These are phyloP conservation scores for Solanum gandarillasii DNA, from an alignment of 257 asterid genomes.

Conservation along the genomic window DNA sequence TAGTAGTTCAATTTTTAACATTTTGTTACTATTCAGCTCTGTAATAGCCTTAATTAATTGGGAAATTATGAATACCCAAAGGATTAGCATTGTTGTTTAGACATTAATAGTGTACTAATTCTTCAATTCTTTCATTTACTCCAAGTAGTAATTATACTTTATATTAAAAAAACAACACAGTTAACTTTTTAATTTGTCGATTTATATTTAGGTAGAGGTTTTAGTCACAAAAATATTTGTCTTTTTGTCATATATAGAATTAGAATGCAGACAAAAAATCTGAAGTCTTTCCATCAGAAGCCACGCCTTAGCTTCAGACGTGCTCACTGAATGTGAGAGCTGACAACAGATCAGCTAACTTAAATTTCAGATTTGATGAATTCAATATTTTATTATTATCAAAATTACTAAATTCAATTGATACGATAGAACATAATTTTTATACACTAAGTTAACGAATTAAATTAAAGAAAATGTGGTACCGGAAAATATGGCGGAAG, in stretches of 20 bases:
- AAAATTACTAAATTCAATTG: too few relatives aligned
- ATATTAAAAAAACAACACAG: background rate
- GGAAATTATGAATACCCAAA: background rate
- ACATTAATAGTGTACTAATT: background rate
- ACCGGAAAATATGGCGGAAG: background rate
- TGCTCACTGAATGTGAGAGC: conserved; percentile 1
- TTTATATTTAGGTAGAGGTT: background rate
- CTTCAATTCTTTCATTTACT: background rate
- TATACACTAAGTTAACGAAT: background rate
- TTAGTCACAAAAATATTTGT: background rate
- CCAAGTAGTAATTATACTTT: background rate
- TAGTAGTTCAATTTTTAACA: background rate
- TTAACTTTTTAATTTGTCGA: background rate
- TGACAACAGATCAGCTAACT: background rate
- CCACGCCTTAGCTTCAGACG: background rate
- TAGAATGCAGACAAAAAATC: background rate
- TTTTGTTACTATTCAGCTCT: background rate
- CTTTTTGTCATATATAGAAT: background rate
- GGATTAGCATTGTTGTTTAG: background rate
- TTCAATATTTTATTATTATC: background rate
- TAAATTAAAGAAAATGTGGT: background rate
- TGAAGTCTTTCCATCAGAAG: background rate
- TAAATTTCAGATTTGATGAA: background rate
- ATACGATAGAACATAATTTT: too few relatives aligned
- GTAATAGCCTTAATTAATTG: background rate